phyloP scores from a whole-genome alignment of 2,329 filamentous ascomycete genomes.

The Nothomitra cinnamomea region DNA sequence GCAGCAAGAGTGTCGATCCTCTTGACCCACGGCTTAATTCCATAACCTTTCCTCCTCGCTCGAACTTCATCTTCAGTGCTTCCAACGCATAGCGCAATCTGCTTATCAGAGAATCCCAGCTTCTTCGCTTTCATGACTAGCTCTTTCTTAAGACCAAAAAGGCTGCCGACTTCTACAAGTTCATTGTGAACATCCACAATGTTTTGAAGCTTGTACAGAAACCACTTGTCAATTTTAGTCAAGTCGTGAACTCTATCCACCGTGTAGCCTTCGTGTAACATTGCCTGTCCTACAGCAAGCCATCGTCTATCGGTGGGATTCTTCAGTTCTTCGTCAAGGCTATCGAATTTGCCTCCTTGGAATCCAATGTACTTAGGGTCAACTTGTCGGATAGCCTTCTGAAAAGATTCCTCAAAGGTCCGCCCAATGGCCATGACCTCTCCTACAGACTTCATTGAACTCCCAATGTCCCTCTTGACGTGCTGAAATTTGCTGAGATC shows the following conservation, averaged over 20 bases:
- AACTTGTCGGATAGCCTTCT: constrained; percentile 95
- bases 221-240: constrained; percentile 99
- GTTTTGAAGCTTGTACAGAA: constrained; percentile 95
- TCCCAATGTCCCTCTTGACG: constrained; percentile 92
- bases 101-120: constrained; percentile 90
- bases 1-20: constrained; percentile 95
- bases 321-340: constrained; percentile 73
- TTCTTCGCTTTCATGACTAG: constrained; percentile 87
- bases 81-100: constrained; percentile 76
- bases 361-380: constrained; percentile 85
- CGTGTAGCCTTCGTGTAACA: constrained; percentile 92
- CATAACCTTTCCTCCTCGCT: constrained; percentile 66
- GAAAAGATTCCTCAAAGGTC: constrained; percentile 97
- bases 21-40: constrained; percentile 91
- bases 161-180: constrained; percentile 65
- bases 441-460: constrained; percentile 96
- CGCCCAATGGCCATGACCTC: constrained; percentile 99
- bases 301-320: constrained; percentile 94
- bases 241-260: constrained; percentile 85
- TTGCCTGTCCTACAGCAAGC: constrained; percentile 93
- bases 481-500: constrained; percentile 98
- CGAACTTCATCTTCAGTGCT: constrained; percentile 82
- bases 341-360: constrained; percentile 87
- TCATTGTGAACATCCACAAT: constrained; percentile 81
- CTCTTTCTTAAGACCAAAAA: constrained; percentile 76